phyloP scores from a whole-genome alignment of 176 grass and related monocot genomes.

The Carex pumila region DNA sequence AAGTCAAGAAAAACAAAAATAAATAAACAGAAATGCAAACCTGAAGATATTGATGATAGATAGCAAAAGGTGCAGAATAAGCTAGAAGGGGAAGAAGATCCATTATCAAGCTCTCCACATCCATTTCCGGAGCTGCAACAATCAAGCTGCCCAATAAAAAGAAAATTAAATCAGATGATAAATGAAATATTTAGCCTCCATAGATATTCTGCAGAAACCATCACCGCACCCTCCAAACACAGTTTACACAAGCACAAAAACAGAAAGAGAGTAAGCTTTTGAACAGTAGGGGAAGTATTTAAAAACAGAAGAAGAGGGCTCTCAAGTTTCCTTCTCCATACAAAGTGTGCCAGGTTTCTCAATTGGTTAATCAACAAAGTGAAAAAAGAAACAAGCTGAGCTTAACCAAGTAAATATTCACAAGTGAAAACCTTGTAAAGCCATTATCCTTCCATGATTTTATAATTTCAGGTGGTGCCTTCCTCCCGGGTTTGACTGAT shows the following conservation, averaged over 20 bases:
- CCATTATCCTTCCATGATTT: constrained; percentile 82
- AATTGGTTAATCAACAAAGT: not conserved
- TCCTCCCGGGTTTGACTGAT: constrained; percentile 40
- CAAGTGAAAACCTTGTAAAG: constrained; percentile 71
- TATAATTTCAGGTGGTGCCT: constrained; percentile 46
- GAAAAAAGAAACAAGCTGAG: not conserved
- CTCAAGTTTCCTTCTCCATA: not conserved
- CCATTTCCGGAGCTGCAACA: constrained; percentile 64
- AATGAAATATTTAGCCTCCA: constrained; percentile 13
- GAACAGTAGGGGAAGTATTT: not conserved
- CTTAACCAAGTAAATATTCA: not conserved
- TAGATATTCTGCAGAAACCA: not conserved
- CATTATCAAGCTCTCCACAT: constrained; percentile 55
- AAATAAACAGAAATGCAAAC: constrained; percentile 23
- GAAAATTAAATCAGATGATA: not conserved
- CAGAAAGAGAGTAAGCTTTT: not conserved
- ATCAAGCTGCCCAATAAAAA: constrained; percentile 65
- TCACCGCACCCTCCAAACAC: not conserved
- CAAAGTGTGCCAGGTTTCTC: not conserved
- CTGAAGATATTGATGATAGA: constrained; percentile 91
- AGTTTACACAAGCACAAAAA: not conserved
- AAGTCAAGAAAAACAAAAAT: not conserved
- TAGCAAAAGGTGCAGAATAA: constrained; percentile 85
- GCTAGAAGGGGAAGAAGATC: constrained; percentile 80
- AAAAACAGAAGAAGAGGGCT: not conserved